A percentile compares a stretch with the other conserved stretches of the same genome.
Conservation (phyloP, 2,329 filamentous ascomycete genomes). For the Fusarium ambrosium region DNA sequence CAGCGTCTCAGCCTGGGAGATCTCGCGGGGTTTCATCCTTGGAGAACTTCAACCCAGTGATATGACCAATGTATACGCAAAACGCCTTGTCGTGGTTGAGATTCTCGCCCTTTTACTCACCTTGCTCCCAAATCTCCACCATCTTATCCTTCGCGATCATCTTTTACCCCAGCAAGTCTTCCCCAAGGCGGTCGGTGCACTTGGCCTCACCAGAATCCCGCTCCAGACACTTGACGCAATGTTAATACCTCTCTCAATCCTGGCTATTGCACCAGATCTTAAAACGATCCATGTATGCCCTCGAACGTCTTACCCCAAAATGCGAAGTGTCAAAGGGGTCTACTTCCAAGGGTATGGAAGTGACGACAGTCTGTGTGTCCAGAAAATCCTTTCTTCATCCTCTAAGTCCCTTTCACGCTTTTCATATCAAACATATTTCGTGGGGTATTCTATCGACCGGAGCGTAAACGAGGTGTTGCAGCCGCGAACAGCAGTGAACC, state of each 20-base stretch:
- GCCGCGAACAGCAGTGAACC: background rate
- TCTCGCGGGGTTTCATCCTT: background rate
- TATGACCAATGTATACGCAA: background rate
- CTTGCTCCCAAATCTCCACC: background rate
- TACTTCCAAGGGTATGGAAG: background rate
- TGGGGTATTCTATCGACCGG: background rate
- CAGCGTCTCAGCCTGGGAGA: background rate
- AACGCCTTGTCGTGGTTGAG: background rate
- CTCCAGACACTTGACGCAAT: background rate
- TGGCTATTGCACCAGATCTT: background rate
- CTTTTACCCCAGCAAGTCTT: background rate
- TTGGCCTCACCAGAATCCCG: background rate
- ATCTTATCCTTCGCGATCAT: background rate
- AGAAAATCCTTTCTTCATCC: background rate
- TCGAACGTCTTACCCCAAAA: background rate
- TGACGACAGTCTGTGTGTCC: background rate
- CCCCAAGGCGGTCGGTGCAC: background rate
- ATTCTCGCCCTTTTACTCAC: background rate
- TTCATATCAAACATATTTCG: background rate
- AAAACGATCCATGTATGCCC: background rate
- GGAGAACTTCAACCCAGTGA: background rate
- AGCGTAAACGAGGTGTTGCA: background rate
- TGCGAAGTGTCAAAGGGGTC: background rate
- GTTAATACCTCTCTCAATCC: background rate
- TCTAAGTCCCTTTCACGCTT: background rate